phyloP scores from a whole-genome alignment of 1,284 basidiomycete genomes.

The Cryptococcus maquisensis region DNA sequence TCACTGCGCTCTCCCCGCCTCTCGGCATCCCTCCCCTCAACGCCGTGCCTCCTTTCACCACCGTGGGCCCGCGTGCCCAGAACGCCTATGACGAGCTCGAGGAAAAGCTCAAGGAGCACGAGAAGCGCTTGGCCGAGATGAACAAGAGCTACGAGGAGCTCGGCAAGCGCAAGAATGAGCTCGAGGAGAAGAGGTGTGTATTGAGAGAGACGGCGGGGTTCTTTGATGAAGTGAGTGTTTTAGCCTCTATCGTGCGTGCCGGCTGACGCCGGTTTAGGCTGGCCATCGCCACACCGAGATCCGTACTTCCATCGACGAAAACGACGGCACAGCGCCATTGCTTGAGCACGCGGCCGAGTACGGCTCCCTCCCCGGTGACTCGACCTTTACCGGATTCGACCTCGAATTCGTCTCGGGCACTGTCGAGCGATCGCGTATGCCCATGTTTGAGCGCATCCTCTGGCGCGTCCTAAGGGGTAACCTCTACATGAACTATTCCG shows the following conservation, averaged over 20 bases:
- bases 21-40: constrained; percentile 75
- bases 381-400: constrained; percentile 59
- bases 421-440: constrained; percentile 85
- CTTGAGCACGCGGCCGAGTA: constrained; percentile 79
- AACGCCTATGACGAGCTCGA: constrained; percentile 93
- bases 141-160: constrained; percentile 89
- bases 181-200: constrained; percentile 90
- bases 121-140: constrained; percentile 82
- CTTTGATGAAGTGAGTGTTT: constrained; percentile 70
- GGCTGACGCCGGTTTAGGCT: constrained; percentile 55
- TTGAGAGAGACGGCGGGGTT: constrained; percentile 93
- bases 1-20: constrained; percentile 65
- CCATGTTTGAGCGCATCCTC: constrained; percentile 93
- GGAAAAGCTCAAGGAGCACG: constrained; percentile 80
- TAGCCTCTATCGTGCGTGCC: background rate
- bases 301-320: constrained; percentile 83
- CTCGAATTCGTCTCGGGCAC: constrained; percentile 97
- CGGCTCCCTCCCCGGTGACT: constrained; percentile 55
- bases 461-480: constrained; percentile 98
- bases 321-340: constrained; percentile 72
- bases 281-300: constrained; percentile 74
- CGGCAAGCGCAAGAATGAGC: constrained; percentile 78
- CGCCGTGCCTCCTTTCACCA: constrained; percentile 75
- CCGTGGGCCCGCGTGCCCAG: constrained; percentile 82
- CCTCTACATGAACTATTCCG: constrained; percentile 98